Conservation (phyloP, 2,329 filamentous ascomycete genomes). For the Clonostachys byssicola region DNA sequence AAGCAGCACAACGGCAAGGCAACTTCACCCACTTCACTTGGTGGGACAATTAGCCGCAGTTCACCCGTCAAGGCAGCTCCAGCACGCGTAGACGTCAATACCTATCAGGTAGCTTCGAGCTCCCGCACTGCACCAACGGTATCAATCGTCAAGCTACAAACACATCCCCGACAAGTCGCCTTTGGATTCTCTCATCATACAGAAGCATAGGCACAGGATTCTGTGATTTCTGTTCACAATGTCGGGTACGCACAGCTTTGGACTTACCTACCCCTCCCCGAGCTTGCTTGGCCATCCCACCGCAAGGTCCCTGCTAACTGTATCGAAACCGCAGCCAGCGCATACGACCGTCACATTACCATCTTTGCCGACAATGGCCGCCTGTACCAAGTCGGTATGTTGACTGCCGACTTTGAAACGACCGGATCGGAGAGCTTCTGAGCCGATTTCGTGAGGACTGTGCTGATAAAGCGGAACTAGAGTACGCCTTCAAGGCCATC, state of each 20-base stretch:
- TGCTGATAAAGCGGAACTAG: conserved; percentile 41
- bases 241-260: conserved; percentile 38
- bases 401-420: not conserved
- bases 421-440: too few species aligned
- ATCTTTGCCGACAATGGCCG: conserved; percentile 99
- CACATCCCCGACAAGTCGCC: too few species aligned
- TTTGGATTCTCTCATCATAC: too few species aligned
- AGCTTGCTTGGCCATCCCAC: too few species aligned
- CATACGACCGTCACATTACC: conserved; percentile 98
- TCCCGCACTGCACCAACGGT: too few species aligned
- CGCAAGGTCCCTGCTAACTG: not conserved
- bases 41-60: not conserved
- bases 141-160: too few species aligned
- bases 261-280: not conserved
- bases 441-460: not conserved
- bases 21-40: too few species aligned
- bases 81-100: not conserved
- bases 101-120: too few species aligned
- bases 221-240: conserved; percentile 20
- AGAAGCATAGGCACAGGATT: too few species aligned
- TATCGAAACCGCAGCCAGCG: conserved; percentile 42
- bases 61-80: not conserved
- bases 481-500: conserved; percentile 99
- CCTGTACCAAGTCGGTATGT: conserved; percentile 98
- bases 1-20: too few species aligned